These are phyloP conservation scores for Axilococcus clingmanii DNA, from an alignment of 139 green algal species.

Conservation along the genomic window DNA sequence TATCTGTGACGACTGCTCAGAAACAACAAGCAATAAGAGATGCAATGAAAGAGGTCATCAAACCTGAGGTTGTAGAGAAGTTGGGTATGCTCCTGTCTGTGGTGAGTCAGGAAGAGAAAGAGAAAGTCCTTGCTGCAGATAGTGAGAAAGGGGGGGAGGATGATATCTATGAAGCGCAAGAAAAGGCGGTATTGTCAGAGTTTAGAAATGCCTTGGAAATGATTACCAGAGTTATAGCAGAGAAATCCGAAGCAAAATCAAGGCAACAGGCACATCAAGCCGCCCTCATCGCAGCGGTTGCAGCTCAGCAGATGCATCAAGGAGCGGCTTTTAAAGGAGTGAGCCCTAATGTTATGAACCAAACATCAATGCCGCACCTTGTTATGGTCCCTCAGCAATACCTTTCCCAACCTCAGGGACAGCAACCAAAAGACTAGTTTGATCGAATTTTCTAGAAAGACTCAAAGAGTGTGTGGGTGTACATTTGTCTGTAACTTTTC, in stretches of 20 bases:
- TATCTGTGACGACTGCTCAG: too few species aligned
- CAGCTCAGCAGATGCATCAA: neutral
- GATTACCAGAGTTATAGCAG: constrained; percentile 2
- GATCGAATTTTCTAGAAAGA: neutral
- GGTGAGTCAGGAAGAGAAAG: constrained; percentile 18
- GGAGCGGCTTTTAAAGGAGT: neutral
- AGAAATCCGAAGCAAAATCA: neutral
- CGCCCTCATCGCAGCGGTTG: neutral
- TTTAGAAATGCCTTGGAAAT: constrained; percentile 19
- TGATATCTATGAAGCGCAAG: constrained; percentile 10
- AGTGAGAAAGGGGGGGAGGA: neutral
- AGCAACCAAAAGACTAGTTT: neutral
- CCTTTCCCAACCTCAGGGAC: neutral
- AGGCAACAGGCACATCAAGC: neutral
- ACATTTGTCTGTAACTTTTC: too few species aligned
- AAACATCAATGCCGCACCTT: neutral
- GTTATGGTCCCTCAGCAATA: constrained; percentile 12
- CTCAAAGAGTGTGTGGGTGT: too few species aligned
- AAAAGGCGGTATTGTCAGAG: constrained; percentile 21
- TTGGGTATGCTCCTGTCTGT: constrained; percentile 23
- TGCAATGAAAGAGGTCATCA: constrained; percentile 25
- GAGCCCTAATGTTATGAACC: neutral
- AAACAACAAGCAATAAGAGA: too few species aligned
- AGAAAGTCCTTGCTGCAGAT: constrained; percentile 4
- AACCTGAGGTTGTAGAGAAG: constrained; percentile 30